Evolutionary conservation across 768 basidiomycete species (phyloP).

Genomic region (Tylopilus rubrobrunneus): DNA sequence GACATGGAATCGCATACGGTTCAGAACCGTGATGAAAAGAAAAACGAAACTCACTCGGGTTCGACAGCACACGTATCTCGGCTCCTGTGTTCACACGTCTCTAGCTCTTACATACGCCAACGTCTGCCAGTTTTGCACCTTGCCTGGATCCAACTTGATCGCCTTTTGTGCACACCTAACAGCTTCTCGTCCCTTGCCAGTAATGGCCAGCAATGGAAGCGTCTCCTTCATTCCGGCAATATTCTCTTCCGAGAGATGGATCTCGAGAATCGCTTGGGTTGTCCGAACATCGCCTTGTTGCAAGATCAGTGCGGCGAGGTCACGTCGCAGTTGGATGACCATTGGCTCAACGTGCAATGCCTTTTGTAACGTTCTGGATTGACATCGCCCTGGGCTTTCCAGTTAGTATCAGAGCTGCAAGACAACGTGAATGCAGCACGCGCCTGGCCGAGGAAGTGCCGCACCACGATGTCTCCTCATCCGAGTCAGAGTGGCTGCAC

Average conservation of each 20-base stretch:
- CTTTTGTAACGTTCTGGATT: conserved; percentile 48
- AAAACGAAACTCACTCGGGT: neutral
- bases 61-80: neutral
- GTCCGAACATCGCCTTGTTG: conserved; percentile 45
- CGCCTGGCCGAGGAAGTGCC: conserved; percentile 73
- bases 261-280: conserved; percentile 47
- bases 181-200: conserved; percentile 33
- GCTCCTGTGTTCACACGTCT: conserved; percentile 16
- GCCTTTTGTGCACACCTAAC: conserved; percentile 55
- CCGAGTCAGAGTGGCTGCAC: conserved; percentile 94
- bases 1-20: neutral
- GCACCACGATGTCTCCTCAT: conserved; percentile 91
- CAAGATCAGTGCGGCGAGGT: conserved; percentile 57
- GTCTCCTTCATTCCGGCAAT: conserved; percentile 38
- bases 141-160: conserved; percentile 51
- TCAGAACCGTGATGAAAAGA: neutral
- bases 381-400: conserved; percentile 40
- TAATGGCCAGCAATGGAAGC: conserved; percentile 50
- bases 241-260: conserved; percentile 26
- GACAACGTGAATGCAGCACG: conserved; percentile 6
- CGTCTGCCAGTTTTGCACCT: conserved; percentile 51
- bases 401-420: neutral
- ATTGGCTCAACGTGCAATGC: conserved; percentile 57
- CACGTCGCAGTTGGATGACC: conserved; percentile 42
- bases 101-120: conserved; percentile 50